Conservation (phyloP, 2,329 filamentous ascomycete species). For the Drechslera avenae region DNA sequence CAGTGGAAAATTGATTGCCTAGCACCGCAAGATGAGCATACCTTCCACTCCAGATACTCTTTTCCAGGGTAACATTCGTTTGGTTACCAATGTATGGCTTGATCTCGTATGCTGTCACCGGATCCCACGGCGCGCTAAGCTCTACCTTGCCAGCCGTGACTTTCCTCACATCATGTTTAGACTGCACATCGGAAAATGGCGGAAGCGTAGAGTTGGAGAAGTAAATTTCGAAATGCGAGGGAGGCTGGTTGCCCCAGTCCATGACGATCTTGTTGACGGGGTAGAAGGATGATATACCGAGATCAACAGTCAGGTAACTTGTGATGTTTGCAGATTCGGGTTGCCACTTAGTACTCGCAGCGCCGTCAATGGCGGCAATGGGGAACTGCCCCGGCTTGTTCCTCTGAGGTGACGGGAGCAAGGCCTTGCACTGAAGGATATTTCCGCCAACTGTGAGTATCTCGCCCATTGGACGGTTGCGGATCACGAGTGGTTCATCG, state of each 20-base stretch:
- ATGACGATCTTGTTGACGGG: constrained; percentile 60
- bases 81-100: constrained; percentile 52
- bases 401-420: constrained; percentile 50
- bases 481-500: constrained; percentile 58
- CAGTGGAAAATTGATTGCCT: constrained; percentile 52
- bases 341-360: constrained; percentile 70
- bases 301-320: constrained; percentile 62
- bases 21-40: constrained; percentile 55
- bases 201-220: constrained; percentile 58
- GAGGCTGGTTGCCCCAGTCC: constrained; percentile 65
- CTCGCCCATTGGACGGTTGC: constrained; percentile 63
- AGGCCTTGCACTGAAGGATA: constrained; percentile 66
- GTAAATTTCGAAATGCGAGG: constrained; percentile 58
- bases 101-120: constrained; percentile 43
- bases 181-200: constrained; percentile 17
- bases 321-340: constrained; percentile 57
- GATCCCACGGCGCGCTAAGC: constrained; percentile 52
- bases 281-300: constrained; percentile 46
- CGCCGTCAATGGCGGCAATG: constrained; percentile 68
- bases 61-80: constrained; percentile 51
- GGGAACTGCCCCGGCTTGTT: constrained; percentile 70
- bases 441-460: constrained; percentile 63
- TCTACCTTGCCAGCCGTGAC: constrained; percentile 35
- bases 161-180: constrained; percentile 16
- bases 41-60: constrained; percentile 50